phyloP scores from a whole-genome alignment of 2,329 filamentous ascomycete species.

The Fusarium sp. region DNA sequence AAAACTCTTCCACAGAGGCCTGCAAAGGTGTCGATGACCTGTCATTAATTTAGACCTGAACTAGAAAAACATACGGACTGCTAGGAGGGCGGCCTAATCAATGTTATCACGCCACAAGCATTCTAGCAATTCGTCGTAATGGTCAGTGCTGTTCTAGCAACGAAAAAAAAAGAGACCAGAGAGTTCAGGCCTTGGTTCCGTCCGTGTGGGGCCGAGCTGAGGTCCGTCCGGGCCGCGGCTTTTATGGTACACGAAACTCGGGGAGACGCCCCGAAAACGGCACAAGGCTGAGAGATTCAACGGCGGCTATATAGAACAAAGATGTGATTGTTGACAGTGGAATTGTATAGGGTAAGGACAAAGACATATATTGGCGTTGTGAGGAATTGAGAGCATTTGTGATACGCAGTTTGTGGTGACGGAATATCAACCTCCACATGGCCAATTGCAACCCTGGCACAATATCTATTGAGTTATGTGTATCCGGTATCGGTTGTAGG shows the following conservation, averaged over 20 bases:
- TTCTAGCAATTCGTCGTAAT: not conserved
- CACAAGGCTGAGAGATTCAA: not conserved
- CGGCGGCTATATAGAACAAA: not conserved
- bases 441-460: not conserved
- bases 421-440: not conserved
- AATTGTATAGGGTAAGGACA: not conserved
- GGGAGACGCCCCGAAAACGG: not conserved
- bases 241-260: not conserved
- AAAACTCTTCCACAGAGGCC: not conserved
- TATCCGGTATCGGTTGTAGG: not conserved
- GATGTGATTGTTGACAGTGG: too few relatives aligned
- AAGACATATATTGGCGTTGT: too few relatives aligned
- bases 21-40: not conserved
- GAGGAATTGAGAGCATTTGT: not conserved
- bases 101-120: not conserved
- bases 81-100: not conserved
- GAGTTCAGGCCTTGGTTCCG: not conserved
- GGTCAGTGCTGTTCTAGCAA: not conserved
- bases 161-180: not conserved
- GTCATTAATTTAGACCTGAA: not conserved
- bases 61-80: not conserved
- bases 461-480: not conserved
- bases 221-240: not conserved
- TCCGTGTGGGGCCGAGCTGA: not conserved
- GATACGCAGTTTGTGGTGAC: not conserved